phyloP scores from a whole-genome alignment of 176 grass and related monocot species.

The Paspalum vaginatum region DNA sequence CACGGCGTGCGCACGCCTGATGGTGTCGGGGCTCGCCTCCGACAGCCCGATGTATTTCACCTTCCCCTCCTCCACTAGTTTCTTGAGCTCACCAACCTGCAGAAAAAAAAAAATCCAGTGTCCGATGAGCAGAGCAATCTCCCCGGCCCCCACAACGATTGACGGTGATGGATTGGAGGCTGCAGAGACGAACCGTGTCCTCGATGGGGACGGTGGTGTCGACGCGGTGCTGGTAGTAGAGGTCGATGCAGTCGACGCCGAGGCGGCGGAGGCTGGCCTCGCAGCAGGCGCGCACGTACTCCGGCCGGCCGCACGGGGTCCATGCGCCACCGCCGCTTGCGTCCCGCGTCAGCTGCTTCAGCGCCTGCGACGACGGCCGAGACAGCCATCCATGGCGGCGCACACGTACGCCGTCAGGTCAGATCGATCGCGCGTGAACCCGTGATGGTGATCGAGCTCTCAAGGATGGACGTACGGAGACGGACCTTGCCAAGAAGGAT shows the following conservation, averaged over 20 bases:
- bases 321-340: no score
- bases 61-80: conserved; percentile 72
- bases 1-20: conserved; percentile 62
- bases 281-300: conserved; percentile 41
- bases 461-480: not conserved
- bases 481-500: conserved; percentile 48
- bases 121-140: not conserved
- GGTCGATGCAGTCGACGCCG: conserved; percentile 36
- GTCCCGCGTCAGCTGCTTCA: conserved; percentile 41
- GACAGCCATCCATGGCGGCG: not conserved
- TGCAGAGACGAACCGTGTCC: conserved; percentile 48
- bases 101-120: not conserved
- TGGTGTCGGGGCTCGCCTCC: conserved; percentile 69
- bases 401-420: not conserved
- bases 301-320: conserved; percentile 28
- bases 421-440: not conserved
- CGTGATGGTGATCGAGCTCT: no score
- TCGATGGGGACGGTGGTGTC: conserved; percentile 40
- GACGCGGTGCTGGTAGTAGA: conserved; percentile 51
- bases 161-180: not conserved
- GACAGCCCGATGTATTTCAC: conserved; percentile 70
- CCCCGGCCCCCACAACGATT: not conserved
- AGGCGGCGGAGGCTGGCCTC: conserved; percentile 43
- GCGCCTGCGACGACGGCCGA: conserved; percentile 9
- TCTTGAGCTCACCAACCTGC: conserved; percentile 71